Evolutionary conservation across 495 filamentous ascomycete species (phyloP).

Genomic region (Xylaria scruposa): DNA sequence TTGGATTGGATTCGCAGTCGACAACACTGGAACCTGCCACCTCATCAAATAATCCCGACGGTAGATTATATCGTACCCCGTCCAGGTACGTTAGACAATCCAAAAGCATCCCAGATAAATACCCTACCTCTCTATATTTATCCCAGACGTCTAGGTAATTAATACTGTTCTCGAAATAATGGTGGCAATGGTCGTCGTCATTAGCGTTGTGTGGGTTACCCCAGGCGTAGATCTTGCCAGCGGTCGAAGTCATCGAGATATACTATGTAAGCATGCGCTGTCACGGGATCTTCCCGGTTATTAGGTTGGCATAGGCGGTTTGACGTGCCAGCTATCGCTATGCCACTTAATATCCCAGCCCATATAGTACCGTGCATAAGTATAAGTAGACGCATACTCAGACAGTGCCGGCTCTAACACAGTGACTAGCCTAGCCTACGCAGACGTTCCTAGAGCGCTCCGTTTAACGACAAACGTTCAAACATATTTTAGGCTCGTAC

Average conservation of each 20-base stretch:
- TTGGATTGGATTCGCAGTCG: not conserved
- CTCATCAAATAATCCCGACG: slow-evolving; percentile 7
- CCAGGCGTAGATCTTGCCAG: slow-evolving; percentile 11
- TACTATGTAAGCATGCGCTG: not conserved
- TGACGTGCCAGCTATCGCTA: not conserved
- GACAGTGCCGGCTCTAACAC: too few relatives aligned
- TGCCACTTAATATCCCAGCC: not conserved
- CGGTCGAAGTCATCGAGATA: not conserved
- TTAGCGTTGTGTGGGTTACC: not conserved
- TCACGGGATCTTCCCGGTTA: not conserved
- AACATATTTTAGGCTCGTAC: not conserved
- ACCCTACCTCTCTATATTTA: not conserved
- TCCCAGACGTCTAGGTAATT: too few relatives aligned
- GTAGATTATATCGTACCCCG: not conserved
- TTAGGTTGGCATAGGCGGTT: not conserved
- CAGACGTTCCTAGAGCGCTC: not conserved
- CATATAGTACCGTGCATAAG: not conserved
- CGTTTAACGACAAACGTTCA: not conserved
- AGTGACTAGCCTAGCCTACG: not conserved
- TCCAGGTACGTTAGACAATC: not conserved
- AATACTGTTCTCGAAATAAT: not conserved
- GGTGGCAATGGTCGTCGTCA: not conserved
- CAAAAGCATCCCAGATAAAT: not conserved
- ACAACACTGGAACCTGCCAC: slow-evolving; percentile 15
- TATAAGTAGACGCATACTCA: too few relatives aligned